Base-by-base conservation (phyloP, 441 rosid species). In the Erodium texanum region DNA sequence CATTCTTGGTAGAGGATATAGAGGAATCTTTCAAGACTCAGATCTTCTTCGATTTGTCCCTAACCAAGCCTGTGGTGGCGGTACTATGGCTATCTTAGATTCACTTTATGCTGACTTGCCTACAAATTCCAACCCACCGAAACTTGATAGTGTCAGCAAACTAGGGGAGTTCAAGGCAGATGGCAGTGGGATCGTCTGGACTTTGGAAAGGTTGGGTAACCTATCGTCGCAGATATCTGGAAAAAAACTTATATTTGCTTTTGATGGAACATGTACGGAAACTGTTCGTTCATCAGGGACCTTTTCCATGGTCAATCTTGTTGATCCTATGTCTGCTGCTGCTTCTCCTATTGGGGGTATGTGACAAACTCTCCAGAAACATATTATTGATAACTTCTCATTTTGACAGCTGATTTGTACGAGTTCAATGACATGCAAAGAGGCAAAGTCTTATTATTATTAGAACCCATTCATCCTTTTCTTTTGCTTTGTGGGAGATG, bases 161-260 rank as follows among this genome's bases (percentile, higher is more conserved):
- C 95, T 76, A 71, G 89, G 88, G 69, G 98, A 87, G 67, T 77
- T 84, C 54, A 91, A 86, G 87, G 88, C 98, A 66, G 98, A 91
- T 78, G 93, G 99, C 68, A 96, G 99, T 70, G 99, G 98, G 67
- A 89, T 96, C 73, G 98, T 96, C 77, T 96, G 99, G 99, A 96
- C 89, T 84, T 84, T 88, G 82, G 99, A 96, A 76, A 87, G 95
- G 79, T 73, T 96, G 58, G 86, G 93, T 70, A 91, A 86, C 79
- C 86, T 93, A 66, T 82, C 98, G 36, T 78, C 86, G 68, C 99
- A 93, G 88, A 88, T 93, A 19, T 89, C 96, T 74, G 99, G 98
- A 52, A 96, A 88, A 88, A 96, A 93, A 79, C 99, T 96, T 71
- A 93, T 96, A 69, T 93, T 96, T 74, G 99, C 99, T 76, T 96